Evolutionary conservation across 1,284 basidiomycete genomes (phyloP).

Genomic region (Ustilago esculenta): DNA sequence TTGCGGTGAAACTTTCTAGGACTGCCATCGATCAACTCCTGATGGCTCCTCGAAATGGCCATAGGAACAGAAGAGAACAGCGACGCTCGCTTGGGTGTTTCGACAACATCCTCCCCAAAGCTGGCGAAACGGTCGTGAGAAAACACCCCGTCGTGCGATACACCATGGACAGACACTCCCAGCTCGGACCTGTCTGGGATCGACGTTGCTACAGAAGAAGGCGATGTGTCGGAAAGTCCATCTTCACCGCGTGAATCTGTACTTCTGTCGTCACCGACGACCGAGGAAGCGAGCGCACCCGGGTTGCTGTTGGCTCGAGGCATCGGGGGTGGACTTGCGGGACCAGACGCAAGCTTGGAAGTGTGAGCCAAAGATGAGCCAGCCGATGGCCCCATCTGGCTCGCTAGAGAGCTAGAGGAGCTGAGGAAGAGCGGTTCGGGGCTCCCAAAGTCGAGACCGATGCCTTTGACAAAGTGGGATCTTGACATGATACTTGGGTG

Average conservation of each 20-base stretch:
- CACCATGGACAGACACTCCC: neutral
- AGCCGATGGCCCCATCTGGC: too few relatives aligned
- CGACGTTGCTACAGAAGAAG: conserved; percentile 10
- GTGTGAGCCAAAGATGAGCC: too few relatives aligned
- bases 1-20: conserved; percentile 1
- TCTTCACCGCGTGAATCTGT: neutral
- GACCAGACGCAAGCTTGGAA: too few relatives aligned
- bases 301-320: too few relatives aligned
- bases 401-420: too few relatives aligned
- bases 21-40: conserved; percentile 18
- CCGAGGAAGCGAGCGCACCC: too few relatives aligned
- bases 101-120: too few relatives aligned
- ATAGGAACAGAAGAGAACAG: conserved; percentile 8
- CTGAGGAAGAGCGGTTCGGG: neutral
- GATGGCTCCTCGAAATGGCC: conserved; percentile 20
- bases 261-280: too few relatives aligned
- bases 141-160: conserved; percentile 4
- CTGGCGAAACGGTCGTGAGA: neutral
- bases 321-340: too few relatives aligned
- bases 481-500: neutral
- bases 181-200: neutral
- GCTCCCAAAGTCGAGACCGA: conserved; percentile 1
- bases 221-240: neutral
- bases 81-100: conserved; percentile 3
- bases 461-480: neutral